Evolutionary conservation across 371 early-diverging fungal species (phyloP).

Genomic region (Mucor lusitanicus): DNA sequence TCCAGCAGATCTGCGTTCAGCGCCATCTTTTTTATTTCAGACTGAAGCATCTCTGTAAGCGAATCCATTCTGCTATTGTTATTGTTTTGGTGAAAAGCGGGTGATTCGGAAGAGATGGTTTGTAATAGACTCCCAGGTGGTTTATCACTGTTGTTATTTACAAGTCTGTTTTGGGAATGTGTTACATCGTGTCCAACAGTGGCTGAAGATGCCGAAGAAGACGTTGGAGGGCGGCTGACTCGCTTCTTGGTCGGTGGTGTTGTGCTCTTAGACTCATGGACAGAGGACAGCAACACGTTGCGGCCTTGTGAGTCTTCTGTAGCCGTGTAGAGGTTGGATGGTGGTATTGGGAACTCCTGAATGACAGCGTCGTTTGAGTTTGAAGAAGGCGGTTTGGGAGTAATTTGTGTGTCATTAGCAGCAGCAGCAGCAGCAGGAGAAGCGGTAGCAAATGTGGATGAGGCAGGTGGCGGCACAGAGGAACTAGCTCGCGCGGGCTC

Average conservation of each 20-base stretch:
- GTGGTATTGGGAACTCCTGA: background rate
- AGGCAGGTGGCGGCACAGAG: background rate
- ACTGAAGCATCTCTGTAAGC: background rate
- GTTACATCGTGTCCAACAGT: conserved; percentile 11
- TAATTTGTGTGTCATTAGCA: background rate
- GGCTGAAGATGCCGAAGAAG: conserved; percentile 16
- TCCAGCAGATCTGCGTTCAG: conserved; percentile 16
- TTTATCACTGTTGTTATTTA: conserved; percentile 13
- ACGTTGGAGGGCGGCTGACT: conserved; percentile 12
- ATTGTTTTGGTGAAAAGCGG: conserved; percentile 4
- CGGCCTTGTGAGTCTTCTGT: background rate
- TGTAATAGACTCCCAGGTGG: conserved; percentile 8
- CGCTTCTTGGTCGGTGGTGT: background rate
- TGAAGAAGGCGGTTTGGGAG: background rate
- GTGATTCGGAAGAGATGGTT: conserved; percentile 7
- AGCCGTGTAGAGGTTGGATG: background rate
- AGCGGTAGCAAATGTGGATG: background rate
- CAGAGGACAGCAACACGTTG: background rate
- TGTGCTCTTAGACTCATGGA: background rate
- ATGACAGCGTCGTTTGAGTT: background rate
- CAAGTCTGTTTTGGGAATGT: conserved; percentile 9
- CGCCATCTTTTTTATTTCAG: conserved; percentile 15
- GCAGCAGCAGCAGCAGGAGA: background rate
- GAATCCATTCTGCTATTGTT: background rate
- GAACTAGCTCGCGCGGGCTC: background rate